Base-by-base conservation (phyloP, 1,284 basidiomycete species). In the Lignosus rhinocerotis region DNA sequence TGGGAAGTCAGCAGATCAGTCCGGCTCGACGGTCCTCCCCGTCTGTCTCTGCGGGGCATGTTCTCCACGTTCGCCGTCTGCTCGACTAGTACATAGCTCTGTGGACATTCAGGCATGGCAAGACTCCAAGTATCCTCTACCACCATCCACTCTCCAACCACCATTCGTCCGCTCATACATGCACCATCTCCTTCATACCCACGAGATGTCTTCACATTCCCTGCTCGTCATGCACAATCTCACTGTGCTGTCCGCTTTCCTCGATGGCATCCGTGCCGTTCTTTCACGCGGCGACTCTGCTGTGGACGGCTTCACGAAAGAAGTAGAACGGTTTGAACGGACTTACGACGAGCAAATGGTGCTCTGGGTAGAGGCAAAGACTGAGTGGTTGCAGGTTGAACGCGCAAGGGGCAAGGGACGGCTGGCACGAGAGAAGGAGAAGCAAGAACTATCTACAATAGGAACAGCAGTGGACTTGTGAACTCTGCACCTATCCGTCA, bases 201-300 rank as follows among this genome's bases (percentile, higher is more conserved):
- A 94, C 73, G 92, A 94, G 70, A 93, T 94, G 92, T 85, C 86
- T 0, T 86, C 90, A 1, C 88, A 93, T 65, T 70, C 89, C 4
- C 71, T 93, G 34, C 80, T 94, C 11, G 80, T 79, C 10, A 78
- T 85, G 73, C 92, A 94, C 70, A 94, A 93, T 64, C 75, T 92
- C 31, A 72, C 80, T 0, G 78, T 92, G 1, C 73, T 91, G 31
- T 82, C 86, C 46, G 70, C 73, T 0, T 91, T 94, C 71, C 83
- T 92, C 55, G 73, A 72, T 0, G 82, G 81, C 0, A 73, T 92
- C 0, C 79, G 90, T 31, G 46, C 56, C 0, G 70, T 83, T 0
- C 69, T 88, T 17, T 51, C 59, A 6, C 44, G 49, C 16, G 56
- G 50, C 25, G 63, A 60, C 31, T 52, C 59, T 9, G 64, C 55